Evolutionary conservation across 179 eudicot species (phyloP), one percentile per base, ranked within the genome.

Genomic region (Silene vulgaris): DNA sequence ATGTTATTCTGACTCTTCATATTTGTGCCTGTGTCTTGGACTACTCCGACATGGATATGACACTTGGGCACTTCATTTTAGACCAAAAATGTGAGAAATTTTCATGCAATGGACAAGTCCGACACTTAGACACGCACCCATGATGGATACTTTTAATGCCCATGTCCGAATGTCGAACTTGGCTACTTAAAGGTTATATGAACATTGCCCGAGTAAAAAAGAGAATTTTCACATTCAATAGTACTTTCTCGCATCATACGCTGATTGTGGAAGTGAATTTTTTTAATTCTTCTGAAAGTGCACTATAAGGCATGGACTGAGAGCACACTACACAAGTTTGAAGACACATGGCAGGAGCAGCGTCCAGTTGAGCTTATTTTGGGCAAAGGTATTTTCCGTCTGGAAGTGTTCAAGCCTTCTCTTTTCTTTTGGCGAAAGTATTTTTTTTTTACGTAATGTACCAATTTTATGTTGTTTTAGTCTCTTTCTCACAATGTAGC

Each of bases 231-330:
- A 52, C 13, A 29, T 54, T 66, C 43, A 29, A 66, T 28, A 65
- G 5, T 30, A 37, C 13, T 20, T 16, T 65, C 2, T 73, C 40
- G 28, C 43, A 67, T 32, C 43, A 61, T 50, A 45, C 35, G 6
- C 61, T 54, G 35, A 56, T 13, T 35, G 66, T 72, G 11, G 23
- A 7, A 66, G 28, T 60, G 72, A 65, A 75, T 43, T 60, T 72
- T 19, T 67, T 45, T 54, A 28, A 48, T 35, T 43, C 20, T 78
- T 77, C 75, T 72, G 30, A 79, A 79, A 96, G 97, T 96, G 85
- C 96, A 93, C 75, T 96, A 96, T 78, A 92, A 84, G 83, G 99
- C 96, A 74, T 96, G 99, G 99, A 84, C 97, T 63, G 90, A 88
- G 73, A 90, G 91, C 88, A 93, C 97, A 59, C 86, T 84, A 20